phyloP scores from a whole-genome alignment of 441 rosid species.

The Arabidopsis lyrata region DNA sequence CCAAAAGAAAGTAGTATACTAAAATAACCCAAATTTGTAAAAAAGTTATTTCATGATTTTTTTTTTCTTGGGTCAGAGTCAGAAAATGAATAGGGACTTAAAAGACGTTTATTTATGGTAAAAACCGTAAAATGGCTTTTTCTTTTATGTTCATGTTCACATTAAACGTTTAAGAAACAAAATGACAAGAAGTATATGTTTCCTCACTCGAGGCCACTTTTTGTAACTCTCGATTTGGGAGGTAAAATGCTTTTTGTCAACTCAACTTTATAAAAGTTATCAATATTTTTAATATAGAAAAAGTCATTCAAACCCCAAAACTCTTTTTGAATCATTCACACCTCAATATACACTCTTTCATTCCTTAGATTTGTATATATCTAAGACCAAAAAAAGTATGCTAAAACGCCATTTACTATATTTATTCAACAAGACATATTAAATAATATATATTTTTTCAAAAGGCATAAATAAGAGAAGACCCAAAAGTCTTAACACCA shows the following conservation, averaged over 20 bases:
- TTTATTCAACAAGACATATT: slow-evolving; percentile 3
- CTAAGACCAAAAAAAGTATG: neutral
- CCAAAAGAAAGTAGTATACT: slow-evolving; percentile 6
- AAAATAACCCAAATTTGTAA: slow-evolving; percentile 13
- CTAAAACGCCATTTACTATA: slow-evolving; percentile 25
- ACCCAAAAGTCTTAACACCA: slow-evolving; percentile 44
- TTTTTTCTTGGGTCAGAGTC: neutral
- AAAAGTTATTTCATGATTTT: neutral
- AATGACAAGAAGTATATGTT: slow-evolving; percentile 31
- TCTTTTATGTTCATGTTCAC: slow-evolving; percentile 17
- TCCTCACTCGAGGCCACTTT: slow-evolving; percentile 42
- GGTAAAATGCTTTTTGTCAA: slow-evolving; percentile 39
- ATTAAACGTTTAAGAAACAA: neutral
- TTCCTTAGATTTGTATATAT: slow-evolving; percentile 1
- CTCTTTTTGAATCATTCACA: slow-evolving; percentile 41
- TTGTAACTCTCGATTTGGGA: slow-evolving; percentile 22
- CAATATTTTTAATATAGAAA: neutral
- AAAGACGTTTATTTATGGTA: neutral
- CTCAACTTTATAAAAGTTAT: slow-evolving; percentile 32
- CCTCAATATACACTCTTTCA: slow-evolving; percentile 9
- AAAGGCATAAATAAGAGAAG: slow-evolving; percentile 44
- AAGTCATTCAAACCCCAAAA: slow-evolving; percentile 28
- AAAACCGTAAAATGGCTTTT: neutral
- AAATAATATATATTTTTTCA: slow-evolving; percentile 34
- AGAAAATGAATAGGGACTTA: neutral